Percentiles rank a stretch among this genome's conserved stretches.
Conservation (phyloP, 2,329 filamentous ascomycete genomes). For the Diaporthe sp. region DNA sequence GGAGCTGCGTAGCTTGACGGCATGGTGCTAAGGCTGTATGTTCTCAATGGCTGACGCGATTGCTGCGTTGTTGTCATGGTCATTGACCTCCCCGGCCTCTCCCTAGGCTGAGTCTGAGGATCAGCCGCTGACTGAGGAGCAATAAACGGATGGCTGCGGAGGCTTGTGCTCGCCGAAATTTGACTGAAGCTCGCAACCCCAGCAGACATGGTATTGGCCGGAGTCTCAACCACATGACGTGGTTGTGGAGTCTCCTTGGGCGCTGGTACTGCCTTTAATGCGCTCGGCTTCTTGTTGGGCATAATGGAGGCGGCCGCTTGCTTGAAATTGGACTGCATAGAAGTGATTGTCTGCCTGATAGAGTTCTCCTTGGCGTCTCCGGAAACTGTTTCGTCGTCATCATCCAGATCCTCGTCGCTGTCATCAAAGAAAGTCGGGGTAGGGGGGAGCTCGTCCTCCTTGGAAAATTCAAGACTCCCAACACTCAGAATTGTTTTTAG, state of each 20-base stretch:
- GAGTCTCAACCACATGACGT: constrained; percentile 14
- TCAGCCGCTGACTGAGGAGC: constrained; percentile 42
- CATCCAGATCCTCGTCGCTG: constrained; percentile 16
- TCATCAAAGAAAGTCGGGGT: constrained; percentile 35
- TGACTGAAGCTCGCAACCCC: constrained; percentile 43
- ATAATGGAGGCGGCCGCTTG: constrained; percentile 47
- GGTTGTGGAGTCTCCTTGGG: constrained; percentile 34
- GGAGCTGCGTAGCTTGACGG: constrained; percentile 23
- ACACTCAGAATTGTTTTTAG: constrained; percentile 65
- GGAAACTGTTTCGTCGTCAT: constrained; percentile 12
- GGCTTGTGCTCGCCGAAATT: constrained; percentile 42
- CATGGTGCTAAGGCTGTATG: constrained; percentile 35
- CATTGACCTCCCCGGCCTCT: constrained; percentile 45
- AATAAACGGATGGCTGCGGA: constrained; percentile 46
- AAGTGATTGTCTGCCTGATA: constrained; percentile 45
- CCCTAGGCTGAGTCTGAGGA: constrained; percentile 34
- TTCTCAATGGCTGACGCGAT: constrained; percentile 42
- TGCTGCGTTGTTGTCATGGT: constrained; percentile 49
- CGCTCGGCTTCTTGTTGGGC: constrained; percentile 47
- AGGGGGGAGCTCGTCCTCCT: constrained; percentile 42
- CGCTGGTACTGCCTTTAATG: constrained; percentile 48
- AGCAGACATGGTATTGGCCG: constrained; percentile 39
- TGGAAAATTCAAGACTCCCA: constrained; percentile 55
- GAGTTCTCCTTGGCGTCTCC: constrained; percentile 38
- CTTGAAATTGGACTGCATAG: constrained; percentile 44